These are phyloP conservation scores for Neocucurbitaria cava DNA, from an alignment of 2,329 filamentous ascomycete genomes.

Conservation along the genomic window DNA sequence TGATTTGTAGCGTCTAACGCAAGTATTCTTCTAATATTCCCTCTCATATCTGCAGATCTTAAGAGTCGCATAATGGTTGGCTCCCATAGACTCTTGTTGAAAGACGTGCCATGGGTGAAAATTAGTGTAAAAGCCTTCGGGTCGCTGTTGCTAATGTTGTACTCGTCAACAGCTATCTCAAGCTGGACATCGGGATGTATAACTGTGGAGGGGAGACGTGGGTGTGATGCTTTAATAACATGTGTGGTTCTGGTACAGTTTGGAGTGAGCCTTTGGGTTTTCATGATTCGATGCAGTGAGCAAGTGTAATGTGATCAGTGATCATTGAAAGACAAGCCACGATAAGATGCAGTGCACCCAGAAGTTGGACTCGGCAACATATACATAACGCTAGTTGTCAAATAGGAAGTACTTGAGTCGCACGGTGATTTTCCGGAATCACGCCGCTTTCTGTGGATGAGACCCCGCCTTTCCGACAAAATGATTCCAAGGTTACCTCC, in stretches of 20 bases:
- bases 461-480: no score
- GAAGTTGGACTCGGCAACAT: no score
- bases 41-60: neutral
- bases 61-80: neutral
- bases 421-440: no score
- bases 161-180: neutral
- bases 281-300: no score
- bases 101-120: neutral
- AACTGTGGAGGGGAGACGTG: neutral
- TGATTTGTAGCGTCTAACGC: neutral
- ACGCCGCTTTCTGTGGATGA: no score
- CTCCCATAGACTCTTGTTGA: neutral
- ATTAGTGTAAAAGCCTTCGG: neutral
- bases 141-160: neutral
- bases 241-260: neutral
- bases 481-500: no score
- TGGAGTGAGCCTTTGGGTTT: no score
- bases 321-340: no score
- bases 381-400: no score
- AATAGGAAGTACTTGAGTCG: no score
- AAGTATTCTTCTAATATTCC: neutral
- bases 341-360: no score
- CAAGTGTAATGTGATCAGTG: no score
- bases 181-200: neutral
- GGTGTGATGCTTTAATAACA: neutral